Evolutionary conservation across 2,329 filamentous ascomycete species (phyloP), one percentile per base, ranked within the genome.

Genomic region (Ceratocystis harringtonii): DNA sequence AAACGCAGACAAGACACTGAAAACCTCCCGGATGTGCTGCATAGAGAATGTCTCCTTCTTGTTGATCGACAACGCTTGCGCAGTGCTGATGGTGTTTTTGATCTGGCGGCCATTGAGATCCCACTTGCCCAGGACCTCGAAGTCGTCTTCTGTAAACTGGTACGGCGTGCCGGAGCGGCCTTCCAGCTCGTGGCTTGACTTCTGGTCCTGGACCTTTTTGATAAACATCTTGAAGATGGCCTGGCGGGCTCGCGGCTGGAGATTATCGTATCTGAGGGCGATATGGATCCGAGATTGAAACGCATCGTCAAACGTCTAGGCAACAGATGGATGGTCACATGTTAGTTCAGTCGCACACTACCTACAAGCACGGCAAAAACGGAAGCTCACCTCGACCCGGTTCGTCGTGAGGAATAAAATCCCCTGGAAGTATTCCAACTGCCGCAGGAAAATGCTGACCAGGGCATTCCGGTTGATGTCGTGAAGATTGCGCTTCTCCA

Each of bases 201-300:
- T 85, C 58, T 85, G 81, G 15, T 82, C 78, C 43, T 82, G 80
- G 2, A 92, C 89, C 43, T 85, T 83, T 66, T 87, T 84, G 48
- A 96, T 78, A 74, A 95, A 95, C 76, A 91, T 86, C 75, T 86
- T 86, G 84, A 92, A 95, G 58, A 96, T 88, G 68, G 84, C 81
- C 70, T 85, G 86, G 75, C 88, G 88, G 10, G 90, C 90, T 71
- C 87, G 86, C 4, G 77, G 74, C 48, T 84, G 85, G 7, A 95
- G 80, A 61, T 87, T 84, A 48, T 88, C 88, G 74, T 95, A 96
- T 32, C 88, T 81, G 7, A 96, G 78, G 0, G 90, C 89, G 70
- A 95, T 86, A 73, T 95, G 90, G 68, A 95, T 95, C 28, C 91
- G 84, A 8, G 85, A 89, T 72, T 94, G 88, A 78, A 95, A 95